Evolutionary conservation across 148 eudicot genomes (phyloP).

Genomic region (Diospyros lotus): DNA sequence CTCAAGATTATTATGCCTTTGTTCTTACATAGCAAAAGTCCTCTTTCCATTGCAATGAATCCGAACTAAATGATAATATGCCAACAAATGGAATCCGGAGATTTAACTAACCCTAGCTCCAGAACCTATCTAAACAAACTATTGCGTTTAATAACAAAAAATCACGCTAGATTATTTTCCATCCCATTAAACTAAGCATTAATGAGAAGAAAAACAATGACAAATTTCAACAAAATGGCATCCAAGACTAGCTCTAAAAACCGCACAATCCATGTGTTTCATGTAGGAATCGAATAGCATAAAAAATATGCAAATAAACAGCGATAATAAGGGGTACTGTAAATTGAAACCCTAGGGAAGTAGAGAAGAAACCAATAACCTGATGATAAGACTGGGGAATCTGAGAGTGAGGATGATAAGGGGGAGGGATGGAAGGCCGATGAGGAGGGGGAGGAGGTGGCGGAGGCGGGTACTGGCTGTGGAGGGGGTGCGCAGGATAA

Average conservation of each 20-base stretch:
- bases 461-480: constrained; percentile 28
- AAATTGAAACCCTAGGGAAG: constrained; percentile 6
- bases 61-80: no score
- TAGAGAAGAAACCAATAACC: constrained; percentile 13
- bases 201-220: no score
- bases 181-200: no score
- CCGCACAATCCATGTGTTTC: not conserved
- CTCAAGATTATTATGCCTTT: no score
- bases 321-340: not conserved
- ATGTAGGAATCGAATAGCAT: not conserved
- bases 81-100: no score
- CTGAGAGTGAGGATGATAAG: constrained; percentile 15
- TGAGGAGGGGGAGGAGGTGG: constrained; percentile 38
- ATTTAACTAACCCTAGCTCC: no score
- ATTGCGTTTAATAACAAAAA: no score
- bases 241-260: not conserved
- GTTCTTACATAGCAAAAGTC: no score
- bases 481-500: constrained; percentile 31
- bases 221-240: not conserved
- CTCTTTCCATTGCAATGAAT: no score
- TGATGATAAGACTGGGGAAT: constrained; percentile 28
- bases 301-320: not conserved
- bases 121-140: no score
- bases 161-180: no score
- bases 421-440: constrained; percentile 24